Evolutionary conservation across 306 rosid genomes (phyloP).

Genomic region (Spatholobus suberectus): DNA sequence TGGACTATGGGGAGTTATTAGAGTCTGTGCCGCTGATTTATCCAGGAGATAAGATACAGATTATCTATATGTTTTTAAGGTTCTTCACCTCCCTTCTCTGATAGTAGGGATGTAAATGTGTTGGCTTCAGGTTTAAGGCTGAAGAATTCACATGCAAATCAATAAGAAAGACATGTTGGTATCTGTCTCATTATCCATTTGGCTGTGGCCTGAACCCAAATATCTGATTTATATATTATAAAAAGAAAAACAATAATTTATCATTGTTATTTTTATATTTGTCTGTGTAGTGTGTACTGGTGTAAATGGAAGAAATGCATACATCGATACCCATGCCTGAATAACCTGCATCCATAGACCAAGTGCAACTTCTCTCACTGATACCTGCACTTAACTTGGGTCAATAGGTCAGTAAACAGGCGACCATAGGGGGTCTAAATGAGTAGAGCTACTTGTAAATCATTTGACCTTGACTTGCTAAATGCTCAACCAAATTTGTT

Average conservation of each 20-base stretch:
- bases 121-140: not conserved
- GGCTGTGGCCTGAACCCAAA: not conserved
- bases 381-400: not conserved
- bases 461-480: not conserved
- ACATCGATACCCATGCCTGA: not conserved
- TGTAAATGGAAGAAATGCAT: not conserved
- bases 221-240: not conserved
- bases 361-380: conserved; percentile 7
- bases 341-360: not conserved
- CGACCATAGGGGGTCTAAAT: not conserved
- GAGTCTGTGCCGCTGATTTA: not conserved
- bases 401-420: not conserved
- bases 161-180: not conserved
- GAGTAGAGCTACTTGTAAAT: not conserved
- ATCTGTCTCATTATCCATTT: not conserved
- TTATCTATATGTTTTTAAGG: not conserved
- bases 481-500: not conserved
- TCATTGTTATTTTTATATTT: conserved; percentile 1
- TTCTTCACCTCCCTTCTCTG: not conserved
- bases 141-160: not conserved
- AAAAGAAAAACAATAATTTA: not conserved
- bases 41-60: not conserved
- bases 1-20: conserved; percentile 1
- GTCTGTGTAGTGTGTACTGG: not conserved
- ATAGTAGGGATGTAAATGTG: not conserved